A percentile compares a stretch with the other conserved stretches of the same genome.
These are phyloP conservation scores for Diaporthe sp. DNA, from an alignment of 2,329 filamentous ascomycete genomes.

Conservation along the genomic window DNA sequence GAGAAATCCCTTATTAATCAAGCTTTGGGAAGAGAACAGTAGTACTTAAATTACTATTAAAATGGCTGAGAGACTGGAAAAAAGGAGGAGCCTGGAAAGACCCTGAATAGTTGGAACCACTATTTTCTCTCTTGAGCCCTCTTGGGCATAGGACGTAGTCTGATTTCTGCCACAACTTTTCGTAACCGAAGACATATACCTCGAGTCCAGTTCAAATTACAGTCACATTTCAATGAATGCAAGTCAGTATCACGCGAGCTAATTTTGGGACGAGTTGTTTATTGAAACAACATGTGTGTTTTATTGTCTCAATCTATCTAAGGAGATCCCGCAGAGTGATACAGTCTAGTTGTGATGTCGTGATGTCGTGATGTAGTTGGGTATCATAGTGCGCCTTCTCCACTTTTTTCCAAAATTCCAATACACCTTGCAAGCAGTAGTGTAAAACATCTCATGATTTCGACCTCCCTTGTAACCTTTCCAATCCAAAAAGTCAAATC, in stretches of 20 bases:
- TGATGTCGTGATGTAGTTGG: background rate
- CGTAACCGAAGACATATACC: background rate
- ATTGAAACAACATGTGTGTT: background rate
- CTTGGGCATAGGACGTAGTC: no score
- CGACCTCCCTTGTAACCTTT: background rate
- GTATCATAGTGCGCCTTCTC: background rate
- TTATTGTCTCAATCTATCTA: conserved; percentile 11
- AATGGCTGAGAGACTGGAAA: no score
- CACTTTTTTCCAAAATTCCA: background rate
- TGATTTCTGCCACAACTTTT: no score
- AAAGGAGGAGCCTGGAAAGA: no score
- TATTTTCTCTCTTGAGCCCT: no score
- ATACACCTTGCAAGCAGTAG: background rate
- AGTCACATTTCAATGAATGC: no score
- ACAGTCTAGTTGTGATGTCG: background rate
- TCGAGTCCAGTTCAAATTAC: no score
- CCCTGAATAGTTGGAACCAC: no score
- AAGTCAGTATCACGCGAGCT: background rate
- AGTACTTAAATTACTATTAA: no score
- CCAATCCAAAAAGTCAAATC: background rate
- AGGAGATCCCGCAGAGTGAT: background rate
- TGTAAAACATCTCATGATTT: background rate
- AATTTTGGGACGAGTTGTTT: background rate
- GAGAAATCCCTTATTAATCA: no score
- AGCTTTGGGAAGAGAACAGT: no score